Evolutionary conservation across 768 basidiomycete species (phyloP), one percentile per base, ranked within the genome.

Genomic region (Rhodotorula taiwanensis): DNA sequence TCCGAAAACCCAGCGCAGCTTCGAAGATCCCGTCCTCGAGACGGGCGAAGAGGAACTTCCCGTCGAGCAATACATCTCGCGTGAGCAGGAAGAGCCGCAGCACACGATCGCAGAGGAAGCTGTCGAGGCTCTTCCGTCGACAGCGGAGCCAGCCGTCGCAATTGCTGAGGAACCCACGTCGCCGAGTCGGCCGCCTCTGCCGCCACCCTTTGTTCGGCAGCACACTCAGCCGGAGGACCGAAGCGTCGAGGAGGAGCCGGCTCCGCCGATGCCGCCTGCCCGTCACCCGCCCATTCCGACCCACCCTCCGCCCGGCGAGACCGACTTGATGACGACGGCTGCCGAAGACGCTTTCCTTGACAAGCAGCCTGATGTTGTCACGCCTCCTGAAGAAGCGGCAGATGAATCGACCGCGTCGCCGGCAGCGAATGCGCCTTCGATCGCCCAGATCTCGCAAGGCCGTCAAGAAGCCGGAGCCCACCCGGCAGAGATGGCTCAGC

Each of bases 331-430:
- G 3, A 60, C 54, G 33, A 65, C 64, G 13, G 34, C 59, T n/a
- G 54, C 58, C 25, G 64, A 65, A 27, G 54, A 51, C 34, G 21
- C 36, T 14, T 42, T 56, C 43, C 60, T 65, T 25, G 41, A 28
- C 31, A 34, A 51, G 28, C 49, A 56, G 44, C 43, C 50, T 11
- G 64, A 65, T 34, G 51, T 65, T 20, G 54, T 65, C 30, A 52
- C 58, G 9, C 64, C 64, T 20, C 52, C 64, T 23, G 58, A 60
- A 30, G 64, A 65, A 30, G 64, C 54, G 16, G 50, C 49, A 39
- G 64, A 65, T 39, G 64, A 65, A 42, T 52, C 50, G 33, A 60
- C 64, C 28, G 43, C 58, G 5, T 54, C 58, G 5, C 49, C 54
- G 23, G 39, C 52, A 2, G 5, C 56, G 21, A 28, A 54, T 30